Evolutionary conservation across 495 filamentous ascomycete genomes (phyloP).

Genomic region (Cercophora sp.): DNA sequence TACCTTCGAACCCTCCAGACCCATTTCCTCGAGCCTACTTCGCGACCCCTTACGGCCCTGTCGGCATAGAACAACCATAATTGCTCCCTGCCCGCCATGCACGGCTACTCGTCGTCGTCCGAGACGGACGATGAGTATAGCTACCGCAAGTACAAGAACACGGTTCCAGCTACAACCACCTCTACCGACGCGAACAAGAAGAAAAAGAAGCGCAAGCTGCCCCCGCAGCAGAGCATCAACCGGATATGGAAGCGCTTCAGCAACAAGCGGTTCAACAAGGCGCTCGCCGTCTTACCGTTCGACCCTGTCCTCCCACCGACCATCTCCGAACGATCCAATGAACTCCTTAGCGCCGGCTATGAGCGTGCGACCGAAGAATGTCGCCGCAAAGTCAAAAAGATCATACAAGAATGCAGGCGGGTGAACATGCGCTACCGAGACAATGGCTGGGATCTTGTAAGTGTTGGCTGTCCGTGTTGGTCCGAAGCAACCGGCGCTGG

Average conservation of each 20-base stretch:
- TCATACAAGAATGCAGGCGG: conserved; percentile 76
- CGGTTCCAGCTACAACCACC: conserved; percentile 15
- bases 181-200: conserved; percentile 38
- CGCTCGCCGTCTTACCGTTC: conserved; percentile 44
- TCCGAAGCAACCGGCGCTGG: background rate
- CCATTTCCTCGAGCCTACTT: too few species aligned
- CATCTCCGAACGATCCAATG: conserved; percentile 43
- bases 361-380: conserved; percentile 73
- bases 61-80: background rate
- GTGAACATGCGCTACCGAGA: conserved; percentile 91
- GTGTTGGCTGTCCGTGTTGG: conserved; percentile 21
- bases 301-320: conserved; percentile 44
- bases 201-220: conserved; percentile 54
- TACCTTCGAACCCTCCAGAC: too few species aligned
- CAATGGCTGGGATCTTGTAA: conserved; percentile 76
- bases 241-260: conserved; percentile 79
- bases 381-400: conserved; percentile 74
- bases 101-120: conserved; percentile 35
- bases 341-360: conserved; percentile 56
- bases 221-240: conserved; percentile 72
- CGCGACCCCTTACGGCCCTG: too few species aligned
- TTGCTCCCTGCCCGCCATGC: conserved; percentile 22
- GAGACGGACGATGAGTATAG: conserved; percentile 33
- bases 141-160: conserved; percentile 29
- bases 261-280: conserved; percentile 53